phyloP scores from a whole-genome alignment of 1,139 yeast species.

The Torulaspora globosa region DNA sequence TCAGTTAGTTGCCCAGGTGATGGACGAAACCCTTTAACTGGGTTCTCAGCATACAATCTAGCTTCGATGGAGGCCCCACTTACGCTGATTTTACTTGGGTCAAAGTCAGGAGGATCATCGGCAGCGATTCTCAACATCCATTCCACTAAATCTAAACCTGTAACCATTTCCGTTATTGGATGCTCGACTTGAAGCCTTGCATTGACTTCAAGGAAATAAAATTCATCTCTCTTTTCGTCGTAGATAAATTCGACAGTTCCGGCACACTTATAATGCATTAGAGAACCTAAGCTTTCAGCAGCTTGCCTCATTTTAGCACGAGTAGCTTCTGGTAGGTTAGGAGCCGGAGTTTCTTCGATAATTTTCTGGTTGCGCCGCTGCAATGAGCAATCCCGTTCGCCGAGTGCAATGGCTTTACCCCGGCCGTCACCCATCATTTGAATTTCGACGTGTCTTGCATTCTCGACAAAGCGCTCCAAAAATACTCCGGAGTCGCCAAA shows the following conservation, averaged over 20 bases:
- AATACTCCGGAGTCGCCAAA: constrained; percentile 96
- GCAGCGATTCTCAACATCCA: constrained; percentile 96
- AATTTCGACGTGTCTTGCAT: constrained; percentile 93
- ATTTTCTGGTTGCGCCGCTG: constrained; percentile 96
- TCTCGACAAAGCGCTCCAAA: constrained; percentile 86
- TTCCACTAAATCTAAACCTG: constrained; percentile 91
- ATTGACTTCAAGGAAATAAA: constrained; percentile 92
- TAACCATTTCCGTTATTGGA: constrained; percentile 92
- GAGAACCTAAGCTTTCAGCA: constrained; percentile 73
- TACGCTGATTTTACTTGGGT: constrained; percentile 48
- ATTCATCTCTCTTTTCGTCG: constrained; percentile 78
- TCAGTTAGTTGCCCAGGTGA: constrained; percentile 93
- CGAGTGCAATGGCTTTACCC: constrained; percentile 87
- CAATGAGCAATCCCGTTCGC: constrained; percentile 95
- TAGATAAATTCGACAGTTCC: constrained; percentile 96
- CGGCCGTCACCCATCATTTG: constrained; percentile 95
- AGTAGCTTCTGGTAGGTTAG: constrained; percentile 77
- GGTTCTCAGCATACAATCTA: constrained; percentile 92
- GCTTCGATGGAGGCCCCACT: constrained; percentile 96
- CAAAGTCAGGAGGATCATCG: constrained; percentile 75
- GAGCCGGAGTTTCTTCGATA: constrained; percentile 97
- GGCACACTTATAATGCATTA: constrained; percentile 88
- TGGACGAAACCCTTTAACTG: constrained; percentile 90
- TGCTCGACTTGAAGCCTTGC: constrained; percentile 97
- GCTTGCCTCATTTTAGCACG: constrained; percentile 73